Evolutionary conservation across 345 rosid genomes (phyloP), one percentile per base, ranked within the genome.

Genomic region (Dovyalis caffra): DNA sequence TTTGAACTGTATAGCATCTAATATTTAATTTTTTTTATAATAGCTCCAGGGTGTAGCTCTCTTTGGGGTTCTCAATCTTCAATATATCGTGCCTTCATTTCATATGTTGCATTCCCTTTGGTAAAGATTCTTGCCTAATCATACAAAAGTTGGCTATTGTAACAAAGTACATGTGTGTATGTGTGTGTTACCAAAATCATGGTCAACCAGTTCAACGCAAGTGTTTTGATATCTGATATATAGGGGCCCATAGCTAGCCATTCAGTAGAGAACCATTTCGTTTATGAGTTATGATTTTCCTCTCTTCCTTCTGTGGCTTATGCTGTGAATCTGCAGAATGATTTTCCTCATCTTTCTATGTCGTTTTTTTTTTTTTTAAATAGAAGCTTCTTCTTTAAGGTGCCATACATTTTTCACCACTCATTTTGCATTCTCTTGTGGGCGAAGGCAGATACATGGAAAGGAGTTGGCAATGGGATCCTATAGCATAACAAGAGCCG

Each of bases 371-470:
- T 21, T 33, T n/a, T 43, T n/a, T 60, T 60, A 40, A n/a, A 43
- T 47, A 3, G 62, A 78, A 45, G 47, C 40, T 47, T 67, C 11
- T 57, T 72, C 26, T 65, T 69, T 38, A 32, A 34, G 66, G 51
- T 49, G 7, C 47, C 20, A 28, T 49, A 43, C 49, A 43, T 66
- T 58, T 49, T 72, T 75, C 76, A 32, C 66, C 68, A 63, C 63
- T 80, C 79, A 78, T 85, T 77, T 80, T 57, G 35, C 43, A 38
- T 77, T 71, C 74, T 68, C 69, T 71, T 89, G 79, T 82, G 87
- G 91, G 74, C 87, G 88, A 92, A 92, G 97, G 92, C 93, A 92
- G 95, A 89, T 87, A 85, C 82, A 77, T 82, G 86, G 68, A 85
- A 83, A 76, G 83, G 76, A 81, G 70, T 63, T 79, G 81, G 74